Percentiles rank a stretch among this genome's conserved stretches.
These are phyloP conservation scores for Nakazawaea anatomiae DNA, from an alignment of 805 yeast genomes.

Conservation along the genomic window DNA sequence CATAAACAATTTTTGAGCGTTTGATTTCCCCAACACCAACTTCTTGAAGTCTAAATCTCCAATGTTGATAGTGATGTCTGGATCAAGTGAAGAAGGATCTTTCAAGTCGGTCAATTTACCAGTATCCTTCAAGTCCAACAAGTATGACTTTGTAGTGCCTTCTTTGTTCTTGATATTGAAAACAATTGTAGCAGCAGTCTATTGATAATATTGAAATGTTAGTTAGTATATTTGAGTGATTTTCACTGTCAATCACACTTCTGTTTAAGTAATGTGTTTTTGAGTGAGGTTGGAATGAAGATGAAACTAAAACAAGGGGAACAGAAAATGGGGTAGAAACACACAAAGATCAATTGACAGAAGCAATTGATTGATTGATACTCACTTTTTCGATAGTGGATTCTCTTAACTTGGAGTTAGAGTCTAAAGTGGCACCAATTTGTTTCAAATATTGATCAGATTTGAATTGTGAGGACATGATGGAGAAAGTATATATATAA, in stretches of 20 bases:
- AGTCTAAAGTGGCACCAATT: conserved; percentile 30
- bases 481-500: background rate
- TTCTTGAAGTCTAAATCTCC: conserved; percentile 65
- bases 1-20: conserved; percentile 81
- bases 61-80: conserved; percentile 62
- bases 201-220: background rate
- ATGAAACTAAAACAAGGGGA: too few relatives aligned
- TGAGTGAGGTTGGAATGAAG: too few relatives aligned
- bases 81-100: conserved; percentile 31
- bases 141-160: conserved; percentile 57
- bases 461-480: conserved; percentile 21
- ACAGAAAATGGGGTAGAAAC: too few relatives aligned
- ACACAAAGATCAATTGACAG: too few relatives aligned
- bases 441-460: conserved; percentile 35
- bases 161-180: conserved; percentile 63
- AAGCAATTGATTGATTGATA: background rate
- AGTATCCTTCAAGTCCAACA: conserved; percentile 56
- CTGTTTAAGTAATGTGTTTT: too few relatives aligned
- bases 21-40: conserved; percentile 72
- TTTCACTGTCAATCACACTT: too few relatives aligned
- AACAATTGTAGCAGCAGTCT: conserved; percentile 56
- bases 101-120: conserved; percentile 35
- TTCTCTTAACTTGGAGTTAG: conserved; percentile 18
- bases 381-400: conserved; percentile 31
- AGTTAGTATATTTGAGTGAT: background rate